Conservation (phyloP, 1,284 basidiomycete genomes). For the Tilletiopsis washingtonensis region DNA sequence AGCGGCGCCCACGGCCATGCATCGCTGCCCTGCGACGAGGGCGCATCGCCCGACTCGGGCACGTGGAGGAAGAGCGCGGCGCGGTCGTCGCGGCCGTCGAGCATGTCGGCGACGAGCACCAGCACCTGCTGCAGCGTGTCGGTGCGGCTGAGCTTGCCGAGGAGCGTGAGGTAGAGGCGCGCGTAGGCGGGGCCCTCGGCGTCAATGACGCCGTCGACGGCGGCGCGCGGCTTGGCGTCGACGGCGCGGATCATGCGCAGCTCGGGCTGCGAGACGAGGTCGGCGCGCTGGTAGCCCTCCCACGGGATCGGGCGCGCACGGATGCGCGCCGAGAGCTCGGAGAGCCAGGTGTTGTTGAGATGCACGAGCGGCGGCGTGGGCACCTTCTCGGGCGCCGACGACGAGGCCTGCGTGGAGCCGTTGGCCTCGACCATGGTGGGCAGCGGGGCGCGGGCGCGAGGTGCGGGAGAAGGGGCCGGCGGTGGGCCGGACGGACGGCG, state of each 20-base stretch:
- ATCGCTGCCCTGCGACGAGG: too few relatives aligned
- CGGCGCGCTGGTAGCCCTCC: constrained; percentile 97
- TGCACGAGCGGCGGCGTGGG: constrained; percentile 59
- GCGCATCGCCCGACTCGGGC: constrained; percentile 20
- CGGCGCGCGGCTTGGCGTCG: constrained; percentile 62
- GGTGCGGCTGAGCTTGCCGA: constrained; percentile 83
- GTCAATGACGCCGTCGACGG: constrained; percentile 64
- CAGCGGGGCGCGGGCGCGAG: too few relatives aligned
- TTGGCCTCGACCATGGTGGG: too few relatives aligned
- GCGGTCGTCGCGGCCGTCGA: constrained; percentile 56
- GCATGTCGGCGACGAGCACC: constrained; percentile 81
- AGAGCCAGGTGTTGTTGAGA: constrained; percentile 77
- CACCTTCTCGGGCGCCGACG: too few relatives aligned
- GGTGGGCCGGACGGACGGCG: too few relatives aligned
- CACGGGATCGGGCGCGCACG: constrained; percentile 85
- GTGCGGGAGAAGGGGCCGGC: too few relatives aligned
- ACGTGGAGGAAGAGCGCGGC: constrained; percentile 42
- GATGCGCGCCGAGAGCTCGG: constrained; percentile 78
- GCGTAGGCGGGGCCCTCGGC: constrained; percentile 57
- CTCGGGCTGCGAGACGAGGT: constrained; percentile 79
- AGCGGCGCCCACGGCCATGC: constrained; percentile 77
- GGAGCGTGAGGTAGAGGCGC: constrained; percentile 76
- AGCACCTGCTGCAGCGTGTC: constrained; percentile 92
- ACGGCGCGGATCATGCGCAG: constrained; percentile 61
- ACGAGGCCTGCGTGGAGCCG: too few relatives aligned